Evolutionary conservation across 805 yeast genomes (phyloP).

Genomic region (Lachancea mirantina): DNA sequence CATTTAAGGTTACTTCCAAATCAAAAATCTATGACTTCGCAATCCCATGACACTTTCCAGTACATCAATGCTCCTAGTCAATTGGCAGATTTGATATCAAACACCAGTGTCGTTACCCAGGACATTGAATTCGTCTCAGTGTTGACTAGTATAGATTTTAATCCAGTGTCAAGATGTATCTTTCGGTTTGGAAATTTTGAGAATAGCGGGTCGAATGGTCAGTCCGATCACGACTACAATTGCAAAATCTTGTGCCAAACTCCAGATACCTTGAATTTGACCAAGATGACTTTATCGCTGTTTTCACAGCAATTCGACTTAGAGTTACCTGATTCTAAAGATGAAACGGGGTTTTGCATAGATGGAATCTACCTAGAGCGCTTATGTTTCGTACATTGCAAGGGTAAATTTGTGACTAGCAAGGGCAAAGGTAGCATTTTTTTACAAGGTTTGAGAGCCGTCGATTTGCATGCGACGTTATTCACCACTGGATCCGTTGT

Average conservation of each 20-base stretch:
- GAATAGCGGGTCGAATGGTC: constrained; percentile 9
- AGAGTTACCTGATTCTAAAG: constrained; percentile 12
- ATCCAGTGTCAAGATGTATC: constrained; percentile 9
- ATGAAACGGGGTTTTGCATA: constrained; percentile 6
- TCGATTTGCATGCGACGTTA: constrained; percentile 3
- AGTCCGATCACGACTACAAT: constrained; percentile 9
- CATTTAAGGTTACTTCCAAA: no score
- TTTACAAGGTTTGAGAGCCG: constrained; percentile 6
- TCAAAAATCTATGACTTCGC: neutral
- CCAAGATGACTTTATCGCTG: constrained; percentile 18
- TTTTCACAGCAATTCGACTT: constrained; percentile 16
- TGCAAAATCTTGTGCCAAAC: constrained; percentile 14
- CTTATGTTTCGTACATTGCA: constrained; percentile 18
- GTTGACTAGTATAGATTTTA: constrained; percentile 14
- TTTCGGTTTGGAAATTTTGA: constrained; percentile 17
- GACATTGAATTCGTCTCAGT: constrained; percentile 17
- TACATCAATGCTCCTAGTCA: constrained; percentile 2
- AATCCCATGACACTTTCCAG: neutral
- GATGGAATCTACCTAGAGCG: constrained; percentile 15
- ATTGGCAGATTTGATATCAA: constrained; percentile 2
- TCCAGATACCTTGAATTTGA: constrained; percentile 11
- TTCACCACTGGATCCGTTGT: neutral
- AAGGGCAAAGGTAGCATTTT: constrained; percentile 6
- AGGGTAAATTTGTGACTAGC: constrained; percentile 9
- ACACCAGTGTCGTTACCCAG: constrained; percentile 1